phyloP scores from a whole-genome alignment of 345 rosid species.

The Erodium maritimum region DNA sequence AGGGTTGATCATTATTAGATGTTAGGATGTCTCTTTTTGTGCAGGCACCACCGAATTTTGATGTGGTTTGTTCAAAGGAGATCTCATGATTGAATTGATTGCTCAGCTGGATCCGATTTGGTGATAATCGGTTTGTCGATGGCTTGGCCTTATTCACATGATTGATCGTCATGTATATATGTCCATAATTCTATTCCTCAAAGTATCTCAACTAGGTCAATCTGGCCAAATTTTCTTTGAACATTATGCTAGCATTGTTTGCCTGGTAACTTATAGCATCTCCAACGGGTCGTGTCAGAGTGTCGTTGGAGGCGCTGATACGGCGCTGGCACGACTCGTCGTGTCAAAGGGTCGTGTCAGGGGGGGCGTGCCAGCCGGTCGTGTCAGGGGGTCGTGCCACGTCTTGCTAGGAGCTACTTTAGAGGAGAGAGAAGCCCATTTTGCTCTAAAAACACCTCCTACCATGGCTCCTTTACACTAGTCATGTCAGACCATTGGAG shows the following conservation, averaged over 20 bases:
- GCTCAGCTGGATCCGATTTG: slow-evolving; percentile 20
- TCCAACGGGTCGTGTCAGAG: too few relatives aligned
- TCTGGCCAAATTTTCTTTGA: not conserved
- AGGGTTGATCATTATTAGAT: slow-evolving; percentile 4
- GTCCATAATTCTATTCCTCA: not conserved
- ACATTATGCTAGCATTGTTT: not conserved
- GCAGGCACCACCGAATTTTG: slow-evolving; percentile 16
- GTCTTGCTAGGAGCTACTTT: too few relatives aligned
- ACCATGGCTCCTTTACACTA: too few relatives aligned
- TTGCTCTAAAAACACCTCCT: too few relatives aligned
- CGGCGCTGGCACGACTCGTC: too few relatives aligned
- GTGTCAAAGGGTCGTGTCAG: too few relatives aligned
- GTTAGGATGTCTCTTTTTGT: slow-evolving; percentile 3
- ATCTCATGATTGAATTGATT: slow-evolving; percentile 21
- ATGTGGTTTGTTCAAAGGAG: slow-evolving; percentile 13
- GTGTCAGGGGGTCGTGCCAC: too few relatives aligned
- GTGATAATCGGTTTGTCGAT: slow-evolving; percentile 4
- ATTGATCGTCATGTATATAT: not conserved
- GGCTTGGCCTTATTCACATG: not conserved
- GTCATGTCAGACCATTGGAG: too few relatives aligned
- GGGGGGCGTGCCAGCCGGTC: too few relatives aligned
- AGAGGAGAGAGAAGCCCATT: too few relatives aligned
- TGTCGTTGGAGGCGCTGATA: too few relatives aligned
- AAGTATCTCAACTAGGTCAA: not conserved
- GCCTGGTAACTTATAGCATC: too few relatives aligned